phyloP scores from a whole-genome alignment of 2,329 filamentous ascomycete species.

The Fusarium sp. region DNA sequence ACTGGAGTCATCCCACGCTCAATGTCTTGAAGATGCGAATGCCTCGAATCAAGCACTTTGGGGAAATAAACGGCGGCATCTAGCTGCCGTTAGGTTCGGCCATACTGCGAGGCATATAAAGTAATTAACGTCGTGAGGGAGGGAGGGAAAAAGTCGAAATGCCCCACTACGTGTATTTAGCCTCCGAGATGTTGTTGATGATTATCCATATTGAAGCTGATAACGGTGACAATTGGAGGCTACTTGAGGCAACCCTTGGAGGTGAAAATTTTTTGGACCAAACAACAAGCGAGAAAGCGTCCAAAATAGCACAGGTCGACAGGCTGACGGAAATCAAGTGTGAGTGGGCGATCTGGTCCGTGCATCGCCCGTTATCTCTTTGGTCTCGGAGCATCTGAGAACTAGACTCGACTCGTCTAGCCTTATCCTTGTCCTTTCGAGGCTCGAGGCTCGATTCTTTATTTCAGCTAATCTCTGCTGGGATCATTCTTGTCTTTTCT shows the following conservation, averaged over 20 bases:
- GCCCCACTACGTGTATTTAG: constrained; percentile 30
- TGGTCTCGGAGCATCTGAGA: constrained; percentile 8
- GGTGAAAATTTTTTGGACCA: constrained; percentile 34
- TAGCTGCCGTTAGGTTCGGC: constrained; percentile 22
- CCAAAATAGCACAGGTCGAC: constrained; percentile 21
- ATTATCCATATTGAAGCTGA: constrained; percentile 15
- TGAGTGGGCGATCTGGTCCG: constrained; percentile 42
- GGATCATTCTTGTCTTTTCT: constrained; percentile 1
- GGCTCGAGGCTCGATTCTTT: constrained; percentile 14
- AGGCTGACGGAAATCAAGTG: constrained; percentile 20
- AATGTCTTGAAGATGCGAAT: background rate
- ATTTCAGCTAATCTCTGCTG: constrained; percentile 14
- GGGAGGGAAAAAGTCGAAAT: constrained; percentile 4
- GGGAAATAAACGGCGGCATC: background rate
- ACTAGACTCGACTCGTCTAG: constrained; percentile 6
- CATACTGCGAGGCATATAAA: constrained; percentile 29
- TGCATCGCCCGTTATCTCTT: constrained; percentile 41
- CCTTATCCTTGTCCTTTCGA: constrained; percentile 25
- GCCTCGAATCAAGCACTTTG: constrained; percentile 3
- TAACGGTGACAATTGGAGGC: constrained; percentile 8
- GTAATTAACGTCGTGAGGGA: constrained; percentile 1
- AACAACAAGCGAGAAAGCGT: constrained; percentile 20
- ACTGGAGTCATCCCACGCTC: constrained; percentile 12
- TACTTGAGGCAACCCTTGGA: constrained; percentile 14
- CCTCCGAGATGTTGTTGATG: background rate